Percentiles rank a stretch among this genome's conserved stretches.
phyloP scores from a whole-genome alignment of 2,329 filamentous ascomycete species.

The Alternaria alternata region DNA sequence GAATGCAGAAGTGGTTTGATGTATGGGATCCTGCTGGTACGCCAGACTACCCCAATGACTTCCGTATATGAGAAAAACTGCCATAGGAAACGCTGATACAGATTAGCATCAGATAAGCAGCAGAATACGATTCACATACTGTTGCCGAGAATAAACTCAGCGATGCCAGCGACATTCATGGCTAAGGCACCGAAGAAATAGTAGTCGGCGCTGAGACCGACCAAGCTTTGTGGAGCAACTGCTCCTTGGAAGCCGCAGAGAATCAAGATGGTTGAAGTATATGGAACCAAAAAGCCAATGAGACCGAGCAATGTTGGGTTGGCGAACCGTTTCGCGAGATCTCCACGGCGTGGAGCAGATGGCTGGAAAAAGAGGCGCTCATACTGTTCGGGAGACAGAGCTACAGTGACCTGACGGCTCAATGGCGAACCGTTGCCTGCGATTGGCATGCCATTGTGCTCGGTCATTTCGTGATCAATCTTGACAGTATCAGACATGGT shows the following conservation, averaged over 20 bases:
- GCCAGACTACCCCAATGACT: conserved; percentile 32
- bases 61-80: conserved; percentile 32
- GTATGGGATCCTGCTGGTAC: conserved; percentile 29
- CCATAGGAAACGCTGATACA: conserved; percentile 32
- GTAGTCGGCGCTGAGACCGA: conserved; percentile 32
- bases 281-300: conserved; percentile 29
- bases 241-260: conserved; percentile 33
- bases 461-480: conserved; percentile 26
- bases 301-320: conserved; percentile 32
- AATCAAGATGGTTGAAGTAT: conserved; percentile 31
- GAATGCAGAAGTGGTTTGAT: conserved; percentile 25
- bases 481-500: conserved; percentile 24
- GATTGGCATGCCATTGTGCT: conserved; percentile 20
- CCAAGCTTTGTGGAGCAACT: conserved; percentile 25
- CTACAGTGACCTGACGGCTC: conserved; percentile 32
- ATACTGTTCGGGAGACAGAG: conserved; percentile 30
- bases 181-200: conserved; percentile 34
- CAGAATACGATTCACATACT: conserved; percentile 6
- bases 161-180: conserved; percentile 31
- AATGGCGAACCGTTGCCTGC: conserved; percentile 16
- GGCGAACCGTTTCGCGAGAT: conserved; percentile 30
- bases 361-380: conserved; percentile 37
- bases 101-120: neutral
- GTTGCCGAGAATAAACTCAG: conserved; percentile 32
- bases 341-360: conserved; percentile 28